Percentiles rank a stretch among this genome's conserved stretches.
Evolutionary conservation across 192 early-diverging fungal genomes (phyloP).

Genomic region (Pilaira anomala): DNA sequence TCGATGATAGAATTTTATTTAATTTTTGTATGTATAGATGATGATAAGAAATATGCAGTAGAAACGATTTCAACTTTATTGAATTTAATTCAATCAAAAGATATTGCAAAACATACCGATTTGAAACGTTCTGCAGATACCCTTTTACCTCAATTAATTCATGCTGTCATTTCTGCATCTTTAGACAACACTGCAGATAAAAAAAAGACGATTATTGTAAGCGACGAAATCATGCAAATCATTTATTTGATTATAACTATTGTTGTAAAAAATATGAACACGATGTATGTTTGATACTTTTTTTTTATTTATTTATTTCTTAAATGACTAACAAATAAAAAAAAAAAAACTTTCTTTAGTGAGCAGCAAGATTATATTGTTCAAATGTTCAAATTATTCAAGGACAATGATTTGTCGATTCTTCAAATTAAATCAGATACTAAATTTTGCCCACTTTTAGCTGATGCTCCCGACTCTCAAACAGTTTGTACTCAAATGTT

Average conservation of each 20-base stretch:
- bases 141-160: slow-evolving; percentile 41
- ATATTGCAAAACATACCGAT: slow-evolving; percentile 36
- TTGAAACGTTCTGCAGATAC: slow-evolving; percentile 38
- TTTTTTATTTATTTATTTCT: too few relatives aligned
- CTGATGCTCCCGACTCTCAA: slow-evolving; percentile 8
- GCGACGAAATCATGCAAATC: slow-evolving; percentile 36
- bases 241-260: slow-evolving; percentile 41
- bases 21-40: slow-evolving; percentile 2
- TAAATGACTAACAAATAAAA: too few relatives aligned
- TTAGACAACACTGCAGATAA: slow-evolving; percentile 14
- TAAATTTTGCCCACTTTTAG: background rate
- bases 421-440: background rate
- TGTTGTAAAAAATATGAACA: slow-evolving; percentile 42
- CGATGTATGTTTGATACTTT: slow-evolving; percentile 32
- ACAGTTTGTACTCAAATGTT: slow-evolving; percentile 12
- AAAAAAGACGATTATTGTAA: slow-evolving; percentile 2
- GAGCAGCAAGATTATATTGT: background rate
- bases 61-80: slow-evolving; percentile 45
- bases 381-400: background rate
- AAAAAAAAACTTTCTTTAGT: background rate
- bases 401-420: background rate
- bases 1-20: background rate
- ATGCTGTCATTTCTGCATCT: slow-evolving; percentile 41
- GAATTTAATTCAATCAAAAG: slow-evolving; percentile 38
- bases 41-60: slow-evolving; percentile 40